phyloP scores from a whole-genome alignment of 306 rosid species.

The Citrullus amarus region DNA sequence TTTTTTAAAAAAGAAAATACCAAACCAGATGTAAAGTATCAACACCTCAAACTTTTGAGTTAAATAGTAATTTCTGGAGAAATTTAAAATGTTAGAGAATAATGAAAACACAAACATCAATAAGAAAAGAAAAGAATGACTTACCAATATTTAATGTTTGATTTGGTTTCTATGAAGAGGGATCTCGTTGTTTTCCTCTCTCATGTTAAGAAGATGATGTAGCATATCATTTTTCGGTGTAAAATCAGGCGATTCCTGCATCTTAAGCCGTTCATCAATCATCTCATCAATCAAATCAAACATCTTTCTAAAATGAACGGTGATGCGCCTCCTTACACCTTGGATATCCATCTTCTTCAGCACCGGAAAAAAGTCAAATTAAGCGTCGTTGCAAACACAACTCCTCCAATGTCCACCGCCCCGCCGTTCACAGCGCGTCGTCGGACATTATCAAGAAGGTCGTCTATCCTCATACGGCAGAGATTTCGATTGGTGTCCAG shows the following conservation, averaged over 20 bases:
- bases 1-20: too few relatives aligned
- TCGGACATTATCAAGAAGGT: background rate
- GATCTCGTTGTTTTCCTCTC: background rate
- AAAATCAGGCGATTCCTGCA: background rate
- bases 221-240: background rate
- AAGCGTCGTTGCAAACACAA: conserved; percentile 13
- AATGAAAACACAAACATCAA: too few relatives aligned
- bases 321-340: conserved; percentile 37
- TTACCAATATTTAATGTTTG: background rate
- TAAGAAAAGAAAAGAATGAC: background rate
- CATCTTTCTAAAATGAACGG: conserved; percentile 42
- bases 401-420: conserved; percentile 29
- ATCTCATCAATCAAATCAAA: conserved; percentile 26
- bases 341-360: conserved; percentile 39
- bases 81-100: too few relatives aligned
- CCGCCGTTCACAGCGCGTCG: conserved; percentile 8
- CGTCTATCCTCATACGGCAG: conserved; percentile 4
- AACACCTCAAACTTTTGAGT: too few relatives aligned
- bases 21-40: too few relatives aligned
- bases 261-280: conserved; percentile 27
- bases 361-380: conserved; percentile 35
- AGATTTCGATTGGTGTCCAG: conserved; percentile 24
- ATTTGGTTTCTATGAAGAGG: background rate
- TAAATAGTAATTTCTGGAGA: too few relatives aligned
- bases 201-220: background rate